Evolutionary conservation across 495 filamentous ascomycete species (phyloP).

Genomic region (Monascus purpureus): DNA sequence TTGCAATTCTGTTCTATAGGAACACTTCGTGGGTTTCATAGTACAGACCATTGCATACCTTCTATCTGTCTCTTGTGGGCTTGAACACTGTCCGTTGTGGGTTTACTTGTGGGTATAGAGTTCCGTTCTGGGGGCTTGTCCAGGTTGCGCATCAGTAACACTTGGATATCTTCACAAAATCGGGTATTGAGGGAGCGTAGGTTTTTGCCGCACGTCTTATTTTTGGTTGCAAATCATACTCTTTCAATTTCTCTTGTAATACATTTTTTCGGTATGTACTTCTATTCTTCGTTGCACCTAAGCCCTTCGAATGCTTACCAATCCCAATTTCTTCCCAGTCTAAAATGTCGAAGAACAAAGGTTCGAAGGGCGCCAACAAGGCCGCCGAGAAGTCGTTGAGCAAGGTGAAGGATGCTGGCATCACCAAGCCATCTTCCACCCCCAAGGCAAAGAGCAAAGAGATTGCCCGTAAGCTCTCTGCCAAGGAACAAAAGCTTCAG

Average conservation of each 20-base stretch:
- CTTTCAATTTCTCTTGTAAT: background rate
- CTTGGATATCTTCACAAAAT: constrained; percentile 13
- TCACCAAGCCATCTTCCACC: constrained; percentile 35
- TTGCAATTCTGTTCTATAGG: constrained; percentile 28
- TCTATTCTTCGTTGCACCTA: no score
- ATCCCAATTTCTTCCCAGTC: constrained; percentile 13
- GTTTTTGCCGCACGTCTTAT: constrained; percentile 27
- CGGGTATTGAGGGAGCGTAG: constrained; percentile 29
- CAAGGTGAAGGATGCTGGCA: constrained; percentile 39
- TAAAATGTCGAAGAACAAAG: constrained; percentile 41
- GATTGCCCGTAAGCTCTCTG: constrained; percentile 27
- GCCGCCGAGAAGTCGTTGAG: constrained; percentile 30
- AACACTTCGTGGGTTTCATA: constrained; percentile 33
- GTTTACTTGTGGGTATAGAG: constrained; percentile 29
- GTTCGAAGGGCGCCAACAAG: constrained; percentile 25
- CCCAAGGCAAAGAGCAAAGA: constrained; percentile 38
- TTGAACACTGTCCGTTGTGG: constrained; percentile 35
- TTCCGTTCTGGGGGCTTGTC: constrained; percentile 19
- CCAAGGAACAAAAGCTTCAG: no score
- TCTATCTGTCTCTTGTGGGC: constrained; percentile 33
- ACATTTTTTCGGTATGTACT: no score
- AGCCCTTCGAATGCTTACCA: constrained; percentile 8
- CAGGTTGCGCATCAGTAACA: constrained; percentile 2
- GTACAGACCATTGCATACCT: constrained; percentile 29
- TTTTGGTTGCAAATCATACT: constrained; percentile 1